Percentiles rank a stretch among this genome's conserved stretches.
Evolutionary conservation across 106 monocot species (phyloP).

Genomic region (Gastrodia elata): DNA sequence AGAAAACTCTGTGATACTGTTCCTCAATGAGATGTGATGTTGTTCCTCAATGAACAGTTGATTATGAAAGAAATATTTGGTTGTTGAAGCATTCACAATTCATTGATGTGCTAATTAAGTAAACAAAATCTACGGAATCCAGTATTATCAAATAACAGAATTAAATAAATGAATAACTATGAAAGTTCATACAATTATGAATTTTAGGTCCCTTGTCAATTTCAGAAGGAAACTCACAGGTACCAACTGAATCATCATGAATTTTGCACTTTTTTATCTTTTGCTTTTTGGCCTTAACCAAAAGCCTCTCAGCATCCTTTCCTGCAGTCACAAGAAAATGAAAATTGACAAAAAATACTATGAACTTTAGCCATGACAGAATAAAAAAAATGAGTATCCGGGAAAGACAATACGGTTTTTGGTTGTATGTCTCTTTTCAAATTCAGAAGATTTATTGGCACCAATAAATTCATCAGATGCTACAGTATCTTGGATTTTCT

Average conservation of each 20-base stretch:
- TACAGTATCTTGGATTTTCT: not conserved
- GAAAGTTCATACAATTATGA: not conserved
- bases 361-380: not conserved
- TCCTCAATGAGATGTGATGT: too few species aligned
- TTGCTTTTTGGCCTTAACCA: not conserved
- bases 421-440: not conserved
- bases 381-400: not conserved
- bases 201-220: not conserved
- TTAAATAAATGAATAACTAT: not conserved
- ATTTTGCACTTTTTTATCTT: not conserved
- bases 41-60: too few species aligned
- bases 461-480: not conserved
- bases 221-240: not conserved
- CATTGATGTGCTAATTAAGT: too few species aligned
- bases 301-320: not conserved
- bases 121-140: too few species aligned
- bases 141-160: not conserved
- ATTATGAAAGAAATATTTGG: too few species aligned
- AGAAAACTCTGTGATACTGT: too few species aligned
- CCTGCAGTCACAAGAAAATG: too few species aligned
- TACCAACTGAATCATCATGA: too few species aligned
- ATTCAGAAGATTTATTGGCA: not conserved
- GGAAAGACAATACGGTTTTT: not conserved
- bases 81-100: too few species aligned
- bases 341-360: not conserved